phyloP scores from a whole-genome alignment of 495 filamentous ascomycete species.

The Thermochaetoides thermophila region DNA sequence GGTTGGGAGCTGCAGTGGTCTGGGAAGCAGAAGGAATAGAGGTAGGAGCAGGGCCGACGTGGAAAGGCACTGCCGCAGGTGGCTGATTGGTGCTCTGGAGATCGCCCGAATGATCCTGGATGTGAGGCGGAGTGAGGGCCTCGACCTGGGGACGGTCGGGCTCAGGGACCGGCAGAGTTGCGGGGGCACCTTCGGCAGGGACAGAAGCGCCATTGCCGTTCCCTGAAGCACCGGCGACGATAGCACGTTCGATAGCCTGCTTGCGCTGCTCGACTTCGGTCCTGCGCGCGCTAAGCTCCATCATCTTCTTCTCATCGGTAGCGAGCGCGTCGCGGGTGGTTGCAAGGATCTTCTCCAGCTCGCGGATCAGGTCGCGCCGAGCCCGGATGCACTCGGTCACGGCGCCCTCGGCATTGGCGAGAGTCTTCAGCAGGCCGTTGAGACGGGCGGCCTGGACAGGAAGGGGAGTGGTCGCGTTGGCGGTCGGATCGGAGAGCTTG shows the following conservation, averaged over 20 bases:
- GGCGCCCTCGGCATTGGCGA: slow-evolving; percentile 83
- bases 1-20: slow-evolving; percentile 15
- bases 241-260: slow-evolving; percentile 73
- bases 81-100: slow-evolving; percentile 8
- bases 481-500: slow-evolving; percentile 61
- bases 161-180: slow-evolving; percentile 28
- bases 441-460: slow-evolving; percentile 88
- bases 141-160: slow-evolving; percentile 62
- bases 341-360: slow-evolving; percentile 67
- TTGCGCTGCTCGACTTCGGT: slow-evolving; percentile 59
- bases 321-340: slow-evolving; percentile 54
- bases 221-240: slow-evolving; percentile 62
- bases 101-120: slow-evolving; percentile 19
- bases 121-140: slow-evolving; percentile 58
- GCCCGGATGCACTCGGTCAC: slow-evolving; percentile 84
- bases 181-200: slow-evolving; percentile 17
- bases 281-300: slow-evolving; percentile 44
- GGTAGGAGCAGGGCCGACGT: slow-evolving; percentile 5
- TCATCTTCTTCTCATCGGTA: slow-evolving; percentile 48
- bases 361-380: slow-evolving; percentile 58
- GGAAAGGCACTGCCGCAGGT: slow-evolving; percentile 13
- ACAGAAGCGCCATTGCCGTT: slow-evolving; percentile 25
- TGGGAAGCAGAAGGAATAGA: slow-evolving; percentile 19
- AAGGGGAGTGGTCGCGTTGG: slow-evolving; percentile 46
- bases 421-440: slow-evolving; percentile 66